A percentile compares a stretch with the other conserved stretches of the same genome.
phyloP scores from a whole-genome alignment of 2,329 filamentous ascomycete species.

The Diaporthe sp. region DNA sequence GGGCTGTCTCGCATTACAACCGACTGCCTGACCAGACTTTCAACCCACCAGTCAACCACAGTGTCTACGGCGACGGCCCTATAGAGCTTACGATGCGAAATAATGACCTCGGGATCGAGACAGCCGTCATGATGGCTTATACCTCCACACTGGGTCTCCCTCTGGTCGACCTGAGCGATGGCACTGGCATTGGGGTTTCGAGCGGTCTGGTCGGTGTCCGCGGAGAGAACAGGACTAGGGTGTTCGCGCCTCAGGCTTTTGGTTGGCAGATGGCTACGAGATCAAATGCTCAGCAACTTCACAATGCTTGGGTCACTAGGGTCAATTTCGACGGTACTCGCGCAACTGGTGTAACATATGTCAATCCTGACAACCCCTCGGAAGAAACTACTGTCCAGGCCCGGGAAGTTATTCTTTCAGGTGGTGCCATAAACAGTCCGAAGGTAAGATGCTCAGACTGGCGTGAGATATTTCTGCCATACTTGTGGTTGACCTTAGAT shows the following conservation, averaged over 20 bases:
- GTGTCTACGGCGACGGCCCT: neutral
- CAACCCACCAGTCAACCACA: neutral
- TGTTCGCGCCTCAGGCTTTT: slow-evolving; percentile 3
- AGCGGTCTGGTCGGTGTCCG: neutral
- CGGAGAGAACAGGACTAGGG: neutral
- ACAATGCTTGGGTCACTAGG: neutral
- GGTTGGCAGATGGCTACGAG: neutral
- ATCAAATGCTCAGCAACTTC: slow-evolving; percentile 5
- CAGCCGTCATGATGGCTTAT: slow-evolving; percentile 4
- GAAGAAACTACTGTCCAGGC: neutral
- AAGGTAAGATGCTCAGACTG: neutral
- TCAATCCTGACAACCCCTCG: neutral
- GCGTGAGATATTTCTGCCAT: rapidly evolving
- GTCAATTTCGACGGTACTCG: neutral
- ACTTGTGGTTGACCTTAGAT: neutral
- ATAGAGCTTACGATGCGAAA: slow-evolving; percentile 1
- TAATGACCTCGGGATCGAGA: neutral
- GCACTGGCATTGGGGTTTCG: neutral
- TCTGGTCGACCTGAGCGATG: neutral
- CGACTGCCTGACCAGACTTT: neutral
- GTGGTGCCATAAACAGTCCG: neutral
- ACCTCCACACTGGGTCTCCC: neutral
- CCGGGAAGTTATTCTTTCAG: neutral
- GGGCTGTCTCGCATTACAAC: neutral
- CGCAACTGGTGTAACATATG: neutral